Evolutionary conservation across 495 filamentous ascomycete species (phyloP).

Genomic region (Lasiosphaeria miniovina): DNA sequence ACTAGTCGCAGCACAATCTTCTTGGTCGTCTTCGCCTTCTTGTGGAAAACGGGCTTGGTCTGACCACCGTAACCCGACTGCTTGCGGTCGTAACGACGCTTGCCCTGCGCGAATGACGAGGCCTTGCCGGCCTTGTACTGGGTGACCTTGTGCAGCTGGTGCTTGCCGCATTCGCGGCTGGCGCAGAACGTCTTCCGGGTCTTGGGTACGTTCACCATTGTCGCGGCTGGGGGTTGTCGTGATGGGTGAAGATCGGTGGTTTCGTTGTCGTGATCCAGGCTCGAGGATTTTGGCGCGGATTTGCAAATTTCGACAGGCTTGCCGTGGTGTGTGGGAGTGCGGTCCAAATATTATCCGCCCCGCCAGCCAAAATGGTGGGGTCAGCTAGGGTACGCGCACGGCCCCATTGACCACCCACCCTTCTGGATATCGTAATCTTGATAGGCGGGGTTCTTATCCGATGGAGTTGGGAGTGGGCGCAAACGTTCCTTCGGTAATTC

Average conservation of each 20-base stretch:
- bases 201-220: constrained; percentile 45
- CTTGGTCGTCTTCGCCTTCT: constrained; percentile 99
- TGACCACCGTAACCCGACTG: constrained; percentile 99
- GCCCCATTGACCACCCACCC: neutral
- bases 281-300: constrained; percentile 26
- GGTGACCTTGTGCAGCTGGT: constrained; percentile 90
- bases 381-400: neutral
- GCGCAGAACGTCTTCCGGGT: constrained; percentile 70
- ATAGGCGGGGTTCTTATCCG: neutral
- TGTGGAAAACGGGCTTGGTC: constrained; percentile 99
- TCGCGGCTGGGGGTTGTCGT: constrained; percentile 32
- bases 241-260: constrained; percentile 26
- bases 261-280: constrained; percentile 23
- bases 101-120: constrained; percentile 94
- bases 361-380: constrained; percentile 6
- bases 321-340: constrained; percentile 27
- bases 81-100: constrained; percentile 99
- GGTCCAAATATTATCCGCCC: constrained; percentile 29
- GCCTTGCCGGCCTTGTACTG: constrained; percentile 89
- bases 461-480: too few species aligned
- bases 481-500: too few species aligned
- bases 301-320: constrained; percentile 33
- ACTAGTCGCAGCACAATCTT: constrained; percentile 93
- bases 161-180: constrained; percentile 90
- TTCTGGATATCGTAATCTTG: neutral